Base-by-base conservation (phyloP, 139 green algal genomes). In the Chlamydomonas sphaeroides region DNA sequence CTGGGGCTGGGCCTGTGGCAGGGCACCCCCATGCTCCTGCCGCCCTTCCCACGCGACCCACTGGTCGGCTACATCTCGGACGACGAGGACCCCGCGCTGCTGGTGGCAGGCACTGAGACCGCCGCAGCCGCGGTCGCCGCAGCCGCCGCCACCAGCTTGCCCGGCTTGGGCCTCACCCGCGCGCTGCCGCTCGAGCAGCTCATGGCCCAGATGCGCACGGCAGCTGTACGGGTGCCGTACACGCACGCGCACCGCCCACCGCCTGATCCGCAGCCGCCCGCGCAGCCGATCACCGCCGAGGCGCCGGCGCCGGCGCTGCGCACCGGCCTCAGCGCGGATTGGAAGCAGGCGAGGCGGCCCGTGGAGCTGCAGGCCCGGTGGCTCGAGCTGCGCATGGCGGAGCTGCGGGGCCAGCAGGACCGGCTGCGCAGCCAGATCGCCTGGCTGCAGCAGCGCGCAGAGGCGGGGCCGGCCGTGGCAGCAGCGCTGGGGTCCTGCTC, bases 331-430 rank as follows among this genome's bases (percentile, higher is more conserved):
- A 86, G 39, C n/a, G 48, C 51, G 3, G 89, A 88, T 20, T 90
- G 89, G 86, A 74, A 76, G 63, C 51, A 67, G 32, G 82, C 70
- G 0, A 32, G 84, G 30, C 68, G 66, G 25, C 78, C 86, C 5
- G 76, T 88, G 1, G 68, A 87, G 59, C 87, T 81, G 82, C 80
- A 87, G 41, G 89, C 83, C 51, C 65, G 74, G 14, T 93, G 89
- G 89, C 84, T 93, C 49, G 82, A 89, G 76, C 69, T 88, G 36
- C 89, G 89, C 33, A 80, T 91, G 67, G 73, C 33, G 30, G 87
- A 93, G 80, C 75, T 91, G 5, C 68, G 59, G 25, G 53, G 48
- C 0, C 68, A 85, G 72, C 71, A 86, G 81, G 70, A 77, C 18
- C 49, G 66, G 28, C 21, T 86, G 59, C 49, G 74, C 18, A 23